A percentile compares a stretch with the other conserved stretches of the same genome.
Conservation (phyloP, 2,329 filamentous ascomycete genomes). For the Corynespora cassiicola region DNA sequence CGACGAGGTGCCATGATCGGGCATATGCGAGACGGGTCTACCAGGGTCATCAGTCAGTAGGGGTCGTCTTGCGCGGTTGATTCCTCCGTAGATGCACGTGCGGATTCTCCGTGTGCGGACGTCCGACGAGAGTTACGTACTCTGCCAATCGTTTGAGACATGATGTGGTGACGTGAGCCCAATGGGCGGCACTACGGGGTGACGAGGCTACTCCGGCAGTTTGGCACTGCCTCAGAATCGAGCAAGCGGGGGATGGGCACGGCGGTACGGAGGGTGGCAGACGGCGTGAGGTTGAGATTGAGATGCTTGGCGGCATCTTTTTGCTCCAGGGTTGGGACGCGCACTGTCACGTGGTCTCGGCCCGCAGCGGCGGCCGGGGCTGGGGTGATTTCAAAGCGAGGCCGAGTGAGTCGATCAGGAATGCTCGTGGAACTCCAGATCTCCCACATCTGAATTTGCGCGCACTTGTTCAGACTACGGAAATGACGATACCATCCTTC, state of each 20-base stretch:
- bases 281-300: slow-evolving; percentile 8
- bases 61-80: slow-evolving; percentile 1
- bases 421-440: too few relatives aligned
- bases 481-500: slow-evolving; percentile 41
- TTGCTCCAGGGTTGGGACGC: neutral
- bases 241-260: too few relatives aligned
- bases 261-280: slow-evolving; percentile 2
- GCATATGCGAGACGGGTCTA: slow-evolving; percentile 97
- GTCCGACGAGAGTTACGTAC: slow-evolving; percentile 56
- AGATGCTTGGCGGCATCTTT: slow-evolving; percentile 20
- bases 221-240: slow-evolving; percentile 4
- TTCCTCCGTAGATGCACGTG: neutral
- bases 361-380: slow-evolving; percentile 4
- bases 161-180: slow-evolving; percentile 52
- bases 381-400: slow-evolving; percentile 39
- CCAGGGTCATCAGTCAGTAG: slow-evolving; percentile 17
- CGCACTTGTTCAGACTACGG: slow-evolving; percentile 4
- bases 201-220: slow-evolving; percentile 3
- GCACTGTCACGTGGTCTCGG: slow-evolving; percentile 15
- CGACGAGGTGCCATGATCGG: slow-evolving; percentile 91
- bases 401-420: too few relatives aligned
- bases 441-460: slow-evolving; percentile 5
- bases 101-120: slow-evolving; percentile 25
- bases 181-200: slow-evolving; percentile 20
- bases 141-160: slow-evolving; percentile 82